These are phyloP conservation scores for Triticum turgidum DNA, from an alignment of 176 grass and related monocot genomes.

Conservation along the genomic window DNA sequence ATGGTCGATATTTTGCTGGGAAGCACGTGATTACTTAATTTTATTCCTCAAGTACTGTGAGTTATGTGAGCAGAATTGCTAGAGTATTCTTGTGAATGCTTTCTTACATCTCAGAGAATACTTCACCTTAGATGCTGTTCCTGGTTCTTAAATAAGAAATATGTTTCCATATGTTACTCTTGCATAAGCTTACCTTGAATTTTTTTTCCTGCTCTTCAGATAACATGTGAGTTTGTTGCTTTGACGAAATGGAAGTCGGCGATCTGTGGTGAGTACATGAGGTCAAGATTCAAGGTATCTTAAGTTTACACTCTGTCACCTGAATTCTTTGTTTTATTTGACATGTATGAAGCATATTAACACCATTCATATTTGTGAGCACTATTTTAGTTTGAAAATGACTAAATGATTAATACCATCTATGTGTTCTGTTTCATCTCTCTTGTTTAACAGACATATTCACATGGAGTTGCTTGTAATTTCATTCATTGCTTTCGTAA, in stretches of 20 bases:
- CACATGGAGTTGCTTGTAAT: slow-evolving; percentile 80
- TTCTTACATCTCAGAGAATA: slow-evolving; percentile 12
- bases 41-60: neutral
- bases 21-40: slow-evolving; percentile 60
- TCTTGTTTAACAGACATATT: slow-evolving; percentile 77
- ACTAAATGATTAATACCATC: slow-evolving; percentile 4
- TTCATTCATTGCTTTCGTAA: slow-evolving; percentile 97
- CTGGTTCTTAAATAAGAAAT: neutral
- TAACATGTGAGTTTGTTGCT: slow-evolving; percentile 84
- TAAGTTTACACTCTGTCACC: neutral
- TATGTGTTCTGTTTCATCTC: slow-evolving; percentile 2
- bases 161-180: slow-evolving; percentile 4
- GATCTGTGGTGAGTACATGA: slow-evolving; percentile 97
- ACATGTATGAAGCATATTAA: slow-evolving; percentile 1
- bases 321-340: neutral
- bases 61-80: neutral
- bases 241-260: slow-evolving; percentile 93
- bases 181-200: slow-evolving; percentile 12
- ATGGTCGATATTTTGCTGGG: slow-evolving; percentile 91
- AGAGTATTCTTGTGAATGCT: neutral
- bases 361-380: slow-evolving; percentile 11
- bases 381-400: neutral
- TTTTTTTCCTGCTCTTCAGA: slow-evolving; percentile 41
- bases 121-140: neutral
- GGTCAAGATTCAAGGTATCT: slow-evolving; percentile 88